Percentiles rank a stretch among this genome's conserved stretches.
phyloP scores from a whole-genome alignment of 306 rosid species.

The Quercus robur region DNA sequence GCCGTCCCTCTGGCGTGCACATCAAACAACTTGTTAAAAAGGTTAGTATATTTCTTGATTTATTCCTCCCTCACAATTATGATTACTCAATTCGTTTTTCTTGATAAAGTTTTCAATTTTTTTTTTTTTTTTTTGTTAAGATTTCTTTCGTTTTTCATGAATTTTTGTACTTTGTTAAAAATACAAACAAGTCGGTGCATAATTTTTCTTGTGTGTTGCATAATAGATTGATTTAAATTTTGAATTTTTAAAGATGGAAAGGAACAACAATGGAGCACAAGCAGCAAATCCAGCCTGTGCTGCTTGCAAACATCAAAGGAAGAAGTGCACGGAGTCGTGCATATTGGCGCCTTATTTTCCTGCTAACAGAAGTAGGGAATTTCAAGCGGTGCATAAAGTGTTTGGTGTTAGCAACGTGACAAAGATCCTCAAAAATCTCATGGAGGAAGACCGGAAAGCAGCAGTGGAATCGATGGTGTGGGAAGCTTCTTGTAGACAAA shows the following conservation, averaged over 20 bases:
- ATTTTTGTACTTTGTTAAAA: neutral
- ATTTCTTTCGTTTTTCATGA: too few relatives aligned
- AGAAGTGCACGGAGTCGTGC: constrained; percentile 62
- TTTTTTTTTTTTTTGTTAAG: too few relatives aligned
- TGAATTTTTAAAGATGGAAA: constrained; percentile 42
- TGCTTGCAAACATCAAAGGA: constrained; percentile 86
- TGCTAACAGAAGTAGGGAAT: constrained; percentile 44
- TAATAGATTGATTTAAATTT: too few relatives aligned
- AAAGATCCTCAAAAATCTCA: constrained; percentile 45
- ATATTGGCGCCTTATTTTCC: constrained; percentile 71
- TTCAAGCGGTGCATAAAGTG: constrained; percentile 65
- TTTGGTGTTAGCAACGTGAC: constrained; percentile 85
- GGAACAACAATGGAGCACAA: constrained; percentile 7
- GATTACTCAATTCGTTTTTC: neutral
- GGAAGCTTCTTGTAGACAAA: constrained; percentile 81
- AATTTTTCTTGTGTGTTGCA: too few relatives aligned
- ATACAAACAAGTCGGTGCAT: neutral
- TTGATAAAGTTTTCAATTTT: neutral
- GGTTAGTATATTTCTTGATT: constrained; percentile 31
- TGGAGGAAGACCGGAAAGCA: constrained; percentile 40
- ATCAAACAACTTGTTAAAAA: constrained; percentile 21
- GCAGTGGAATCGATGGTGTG: constrained; percentile 70
- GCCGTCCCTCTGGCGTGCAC: constrained; percentile 33
- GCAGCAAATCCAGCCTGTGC: constrained; percentile 63
- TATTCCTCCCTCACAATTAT: neutral